Conservation (phyloP, 1,284 basidiomycete genomes). For the Volvariella surrecta region DNA sequence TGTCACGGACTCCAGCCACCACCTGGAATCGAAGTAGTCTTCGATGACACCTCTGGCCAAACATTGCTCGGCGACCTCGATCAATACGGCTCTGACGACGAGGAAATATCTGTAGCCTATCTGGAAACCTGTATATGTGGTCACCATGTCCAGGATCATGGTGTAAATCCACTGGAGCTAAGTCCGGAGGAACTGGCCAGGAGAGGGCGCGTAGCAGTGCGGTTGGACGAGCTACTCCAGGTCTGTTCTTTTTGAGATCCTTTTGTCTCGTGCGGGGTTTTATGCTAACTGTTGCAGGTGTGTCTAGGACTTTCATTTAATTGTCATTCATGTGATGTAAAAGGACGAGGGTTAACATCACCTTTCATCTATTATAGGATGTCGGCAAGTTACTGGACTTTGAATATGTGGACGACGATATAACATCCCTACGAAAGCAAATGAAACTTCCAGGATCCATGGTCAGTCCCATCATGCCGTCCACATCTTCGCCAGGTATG, state of each 20-base stretch:
- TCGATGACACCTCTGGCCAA: slow-evolving; percentile 40
- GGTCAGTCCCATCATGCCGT: slow-evolving; percentile 29
- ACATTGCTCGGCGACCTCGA: slow-evolving; percentile 43
- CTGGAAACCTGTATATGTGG: slow-evolving; percentile 69
- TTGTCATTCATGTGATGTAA: no score
- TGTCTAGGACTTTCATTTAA: not conserved
- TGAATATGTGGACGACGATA: slow-evolving; percentile 62
- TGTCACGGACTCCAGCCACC: slow-evolving; percentile 68
- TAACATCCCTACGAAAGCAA: slow-evolving; percentile 65
- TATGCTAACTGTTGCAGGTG: not conserved
- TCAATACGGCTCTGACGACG: slow-evolving; percentile 62
- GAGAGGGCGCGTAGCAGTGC: slow-evolving; percentile 69
- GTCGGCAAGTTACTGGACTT: slow-evolving; percentile 71
- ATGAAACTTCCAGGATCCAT: slow-evolving; percentile 46
- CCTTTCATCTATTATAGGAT: slow-evolving; percentile 42
- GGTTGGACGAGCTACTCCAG: slow-evolving; percentile 81
- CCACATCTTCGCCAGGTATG: slow-evolving; percentile 26
- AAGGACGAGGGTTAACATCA: no score
- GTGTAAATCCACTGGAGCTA: slow-evolving; percentile 51
- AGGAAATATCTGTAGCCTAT: slow-evolving; percentile 45
- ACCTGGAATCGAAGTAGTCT: slow-evolving; percentile 42
- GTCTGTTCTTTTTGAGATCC: slow-evolving; percentile 29
- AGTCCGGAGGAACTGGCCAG: slow-evolving; percentile 58
- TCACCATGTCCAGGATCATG: slow-evolving; percentile 62
- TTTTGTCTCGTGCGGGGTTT: not conserved